Evolutionary conservation across 2,329 filamentous ascomycete species (phyloP), one percentile per base, ranked within the genome.

Genomic region (Beauveria asiatica): DNA sequence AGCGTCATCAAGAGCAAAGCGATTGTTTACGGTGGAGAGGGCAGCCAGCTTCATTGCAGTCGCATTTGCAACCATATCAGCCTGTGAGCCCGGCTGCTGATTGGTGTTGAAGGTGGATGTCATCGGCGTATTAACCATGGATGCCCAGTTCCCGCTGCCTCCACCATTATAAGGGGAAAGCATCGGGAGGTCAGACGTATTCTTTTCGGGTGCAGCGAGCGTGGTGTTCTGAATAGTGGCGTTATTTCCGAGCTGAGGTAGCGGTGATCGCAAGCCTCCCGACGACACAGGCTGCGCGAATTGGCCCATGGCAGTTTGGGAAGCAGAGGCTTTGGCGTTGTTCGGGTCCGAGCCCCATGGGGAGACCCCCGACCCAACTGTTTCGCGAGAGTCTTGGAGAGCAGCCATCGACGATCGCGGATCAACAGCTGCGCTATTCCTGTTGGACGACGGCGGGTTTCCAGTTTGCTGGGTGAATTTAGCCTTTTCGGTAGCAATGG

Each of bases 31-130:
- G 3, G 94, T 99, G 5, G 93, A 97, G 50, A 99, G 80, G 19
- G 94, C 94, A 50, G 94, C 94, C 56, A 99, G 83, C 74, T 99
- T 99, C 94, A 99, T 99, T 23, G 94, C 94, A 17, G 94, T 97
- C 27, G 94, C 94, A 71, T 97, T 99, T 62, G 94, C 94, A 61
- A 99, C 89, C 93, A 97, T 97, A 70, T 99, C 94, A 17, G 92
- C 92, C 72, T 97, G 92, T 2, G 55, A 55, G 3, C 50, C 54
- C 10, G 54, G 54, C 27, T 59, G 56, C 53, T 48, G 27, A 25
- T 65, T 67, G 17, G 80, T 75, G 64, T 82, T 87, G 74, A 97
- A 99, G 65, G 87, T 93, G 45, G 90, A 78, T 5, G 93, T 90
- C 89, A 97, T 95, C 2, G 94, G 94, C 2, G 94, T 99, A 76